Evolutionary conservation across 768 basidiomycete species (phyloP).

Genomic region (Hygrocybe coccinea): DNA sequence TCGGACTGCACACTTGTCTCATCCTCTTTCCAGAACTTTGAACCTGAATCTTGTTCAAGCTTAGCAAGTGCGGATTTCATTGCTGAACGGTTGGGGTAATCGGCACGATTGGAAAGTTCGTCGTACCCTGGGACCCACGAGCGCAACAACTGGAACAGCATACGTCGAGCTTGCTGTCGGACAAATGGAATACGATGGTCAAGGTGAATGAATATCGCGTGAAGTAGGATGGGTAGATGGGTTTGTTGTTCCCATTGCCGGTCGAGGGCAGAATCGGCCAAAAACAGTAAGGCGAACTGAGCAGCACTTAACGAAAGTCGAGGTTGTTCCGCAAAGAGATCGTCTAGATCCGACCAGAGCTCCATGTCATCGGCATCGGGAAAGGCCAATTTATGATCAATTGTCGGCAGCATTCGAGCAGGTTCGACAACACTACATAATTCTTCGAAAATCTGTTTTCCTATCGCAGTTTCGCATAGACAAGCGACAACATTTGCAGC

Average conservation of each 20-base stretch:
- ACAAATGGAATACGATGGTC: constrained; percentile 72
- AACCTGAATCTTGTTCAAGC: constrained; percentile 56
- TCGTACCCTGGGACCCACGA: constrained; percentile 78
- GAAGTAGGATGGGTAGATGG: constrained; percentile 70
- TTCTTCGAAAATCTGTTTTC: constrained; percentile 71
- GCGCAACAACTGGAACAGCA: constrained; percentile 80
- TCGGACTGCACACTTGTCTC: constrained; percentile 52
- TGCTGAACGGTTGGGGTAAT: constrained; percentile 41
- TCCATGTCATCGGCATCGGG: constrained; percentile 66
- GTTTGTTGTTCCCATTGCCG: constrained; percentile 69
- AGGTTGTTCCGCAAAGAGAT: constrained; percentile 68
- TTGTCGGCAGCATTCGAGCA: constrained; percentile 72
- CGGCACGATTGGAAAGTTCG: constrained; percentile 57
- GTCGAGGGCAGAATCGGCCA: constrained; percentile 71
- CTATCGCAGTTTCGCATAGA: constrained; percentile 71
- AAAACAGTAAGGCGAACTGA: constrained; percentile 83
- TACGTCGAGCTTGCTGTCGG: constrained; percentile 64
- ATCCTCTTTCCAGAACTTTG: constrained; percentile 68
- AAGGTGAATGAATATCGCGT: constrained; percentile 74
- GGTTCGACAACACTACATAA: constrained; percentile 84
- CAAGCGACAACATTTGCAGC: constrained; percentile 80
- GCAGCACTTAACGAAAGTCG: constrained; percentile 70
- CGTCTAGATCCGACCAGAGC: constrained; percentile 75
- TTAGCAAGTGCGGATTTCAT: constrained; percentile 48
- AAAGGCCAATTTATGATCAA: constrained; percentile 63